These are phyloP conservation scores for Nectriaceae sp. DNA, from an alignment of 2,329 filamentous ascomycete species.

Conservation along the genomic window DNA sequence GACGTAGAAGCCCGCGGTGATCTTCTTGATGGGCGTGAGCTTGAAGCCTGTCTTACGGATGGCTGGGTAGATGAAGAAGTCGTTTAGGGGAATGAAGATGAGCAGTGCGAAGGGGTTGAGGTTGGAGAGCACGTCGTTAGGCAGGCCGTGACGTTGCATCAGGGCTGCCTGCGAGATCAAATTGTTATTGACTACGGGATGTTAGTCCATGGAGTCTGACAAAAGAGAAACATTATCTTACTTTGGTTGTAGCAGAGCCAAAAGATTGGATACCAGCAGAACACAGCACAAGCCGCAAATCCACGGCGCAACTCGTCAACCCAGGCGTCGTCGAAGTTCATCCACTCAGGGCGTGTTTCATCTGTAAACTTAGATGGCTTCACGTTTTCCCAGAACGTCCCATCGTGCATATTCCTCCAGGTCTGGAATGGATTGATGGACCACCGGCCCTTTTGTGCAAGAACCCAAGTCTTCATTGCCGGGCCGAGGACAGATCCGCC, in stretches of 20 bases:
- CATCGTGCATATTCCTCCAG: conserved; percentile 58
- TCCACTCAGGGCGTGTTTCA: conserved; percentile 62
- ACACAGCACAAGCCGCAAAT: conserved; percentile 68
- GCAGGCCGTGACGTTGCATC: conserved; percentile 69
- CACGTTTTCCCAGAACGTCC: conserved; percentile 65
- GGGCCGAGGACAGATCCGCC: conserved; percentile 70
- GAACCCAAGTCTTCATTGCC: conserved; percentile 58
- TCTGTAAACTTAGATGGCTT: conserved; percentile 66
- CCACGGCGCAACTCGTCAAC: conserved; percentile 74
- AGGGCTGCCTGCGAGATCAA: conserved; percentile 63
- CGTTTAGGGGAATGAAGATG: conserved; percentile 72
- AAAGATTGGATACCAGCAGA: conserved; percentile 66
- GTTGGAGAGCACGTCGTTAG: conserved; percentile 76
- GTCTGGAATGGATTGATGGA: conserved; percentile 64
- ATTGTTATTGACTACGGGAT: conserved; percentile 54
- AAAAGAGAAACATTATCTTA: too few species aligned
- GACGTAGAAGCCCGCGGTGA: conserved; percentile 68
- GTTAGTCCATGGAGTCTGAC: conserved; percentile 9
- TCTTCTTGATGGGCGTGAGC: conserved; percentile 76
- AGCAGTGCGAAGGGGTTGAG: conserved; percentile 74
- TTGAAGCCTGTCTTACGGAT: conserved; percentile 64
- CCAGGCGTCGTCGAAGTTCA: conserved; percentile 80
- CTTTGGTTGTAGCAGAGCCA: conserved; percentile 54
- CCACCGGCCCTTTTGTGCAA: conserved; percentile 71
- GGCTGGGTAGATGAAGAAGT: conserved; percentile 67